phyloP scores from a whole-genome alignment of 768 basidiomycete species.

The Termitomyces sp. region DNA sequence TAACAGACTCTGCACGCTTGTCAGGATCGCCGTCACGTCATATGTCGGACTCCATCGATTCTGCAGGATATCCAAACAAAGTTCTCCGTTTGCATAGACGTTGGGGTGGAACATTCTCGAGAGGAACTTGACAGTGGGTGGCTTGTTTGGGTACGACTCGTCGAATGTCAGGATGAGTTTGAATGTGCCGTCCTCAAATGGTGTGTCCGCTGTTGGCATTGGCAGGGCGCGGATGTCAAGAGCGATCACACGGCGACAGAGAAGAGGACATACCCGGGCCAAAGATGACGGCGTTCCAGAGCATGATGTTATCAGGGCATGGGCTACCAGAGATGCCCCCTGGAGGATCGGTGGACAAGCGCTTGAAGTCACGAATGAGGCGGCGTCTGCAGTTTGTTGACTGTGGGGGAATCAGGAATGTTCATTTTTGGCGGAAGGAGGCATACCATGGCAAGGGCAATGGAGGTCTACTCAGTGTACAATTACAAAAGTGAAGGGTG shows the following conservation, averaged over 20 bases:
- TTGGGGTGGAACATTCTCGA: constrained; percentile 99
- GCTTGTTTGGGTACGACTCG: constrained; percentile 98
- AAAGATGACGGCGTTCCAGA: constrained; percentile 99
- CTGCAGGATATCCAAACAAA: constrained; percentile 97
- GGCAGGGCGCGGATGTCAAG: constrained; percentile 2
- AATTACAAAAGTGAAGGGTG: background rate
- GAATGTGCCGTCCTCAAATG: constrained; percentile 99
- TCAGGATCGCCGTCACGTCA: constrained; percentile 97
- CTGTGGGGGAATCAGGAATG: constrained; percentile 30
- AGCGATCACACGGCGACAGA: background rate
- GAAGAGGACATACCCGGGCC: constrained; percentile 76
- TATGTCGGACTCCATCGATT: constrained; percentile 99
- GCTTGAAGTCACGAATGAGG: constrained; percentile 97
- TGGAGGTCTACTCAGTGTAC: background rate
- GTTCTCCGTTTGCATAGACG: constrained; percentile 96
- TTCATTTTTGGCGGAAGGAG: background rate
- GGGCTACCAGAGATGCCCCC: constrained; percentile 96
- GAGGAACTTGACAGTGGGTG: constrained; percentile 95
- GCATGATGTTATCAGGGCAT: constrained; percentile 97
- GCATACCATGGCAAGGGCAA: constrained; percentile 4
- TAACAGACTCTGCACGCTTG: constrained; percentile 89
- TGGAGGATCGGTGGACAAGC: constrained; percentile 90
- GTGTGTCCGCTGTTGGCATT: constrained; percentile 74
- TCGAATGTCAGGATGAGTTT: constrained; percentile 93
- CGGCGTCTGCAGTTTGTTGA: constrained; percentile 93